Base-by-base conservation (phyloP, 1,284 basidiomycete species). In the Pisolithus thermaeus region DNA sequence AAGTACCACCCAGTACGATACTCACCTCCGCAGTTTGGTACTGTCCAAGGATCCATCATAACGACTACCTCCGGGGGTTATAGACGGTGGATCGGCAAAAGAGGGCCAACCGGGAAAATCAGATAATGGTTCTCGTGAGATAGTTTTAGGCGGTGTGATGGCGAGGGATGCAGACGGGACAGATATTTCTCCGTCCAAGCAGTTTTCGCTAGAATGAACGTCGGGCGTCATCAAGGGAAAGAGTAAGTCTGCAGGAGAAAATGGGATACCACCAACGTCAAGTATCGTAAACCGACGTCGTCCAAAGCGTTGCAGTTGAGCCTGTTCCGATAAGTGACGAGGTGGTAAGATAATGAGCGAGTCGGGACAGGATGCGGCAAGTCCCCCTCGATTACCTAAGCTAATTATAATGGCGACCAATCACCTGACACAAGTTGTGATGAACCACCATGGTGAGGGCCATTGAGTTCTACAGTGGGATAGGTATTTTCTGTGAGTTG, bases 391-490 rank as follows among this genome's bases (percentile, higher is more conserved):
- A 57, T 63, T 61, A 63, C 53, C 20, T 63, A 63, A 35, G 32
- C 32, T 14, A 35, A 14, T 35, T 14, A 35, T 14, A 2, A 12
- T 35, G 28, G 8, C 7, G 28, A 8, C 8, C 28, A 3, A 30
- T 2, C 11, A 30, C 28, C 1, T 30, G 9, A 3, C 28, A 11
- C 11, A 30, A 9, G 3, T 20, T 30, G 11, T 11, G 28, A 20
- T 27, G 8, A 11, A 14, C 32, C 32, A 35, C 12, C 12, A 35
- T 35, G 32, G 12, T 78, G 25, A 73, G 72, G 30, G 81, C 78
- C n/a, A 66, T 88, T 39, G 87, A 90, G 65, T 90, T 90, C 61
- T 90, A 85, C 67, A 80, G 79, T 47, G 87, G 87, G 32, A 89
- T 90, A 61, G 87, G 87, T 74, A 12, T 47, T 52, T 16, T 18